Base-by-base conservation (phyloP, 2,329 filamentous ascomycete genomes). In the Aureobasidium zeae region DNA sequence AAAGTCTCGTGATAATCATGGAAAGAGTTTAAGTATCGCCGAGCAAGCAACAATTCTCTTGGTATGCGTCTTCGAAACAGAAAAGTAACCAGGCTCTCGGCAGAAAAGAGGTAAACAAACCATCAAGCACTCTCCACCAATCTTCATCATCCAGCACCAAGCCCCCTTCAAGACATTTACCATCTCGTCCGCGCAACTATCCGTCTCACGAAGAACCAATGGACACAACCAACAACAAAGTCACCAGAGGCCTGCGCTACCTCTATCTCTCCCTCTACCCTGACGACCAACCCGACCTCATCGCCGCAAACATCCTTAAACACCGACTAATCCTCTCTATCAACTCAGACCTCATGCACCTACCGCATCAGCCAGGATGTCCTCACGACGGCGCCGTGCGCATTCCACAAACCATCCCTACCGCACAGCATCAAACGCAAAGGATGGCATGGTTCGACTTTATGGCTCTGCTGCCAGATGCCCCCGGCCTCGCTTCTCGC, bases 401-500 rank as follows among this genome's bases (percentile, higher is more conserved):
- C 13, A 20, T 44, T 25, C 22, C 39, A 2, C 39, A 44, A 8
- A 11, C 26, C 10, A 5, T 5, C 2, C n/a, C 16, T 5, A n/a
- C n/a, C n/a, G n/a, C n/a, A n/a, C n/a, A n/a, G n/a, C n/a, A n/a
- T n/a, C 16, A 44, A 10, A 22, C 30, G 4, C 16, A 35, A 16
- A 15, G 31, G 1, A 30, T 44, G 20, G 35, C 35, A 34, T 44
- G 39, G 39, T 44, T 44, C 31, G 39, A 44, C 12, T 44, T 44
- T 12, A 12, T 35, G 22, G 24, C 29, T 5, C 10, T 44, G 17
- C 30, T 44, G 11, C 17, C 26, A 21, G 39, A 44, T 11, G 4
- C 9, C 26, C 12, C 11, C 8, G 39, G 19, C 9, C 5, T 10
- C 2, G 39, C 39, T 12, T 21, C 12, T n/a, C 30, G 39, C 13